Base-by-base conservation (phyloP, 2,329 filamentous ascomycete species). In the Colletotrichum simmondsii region DNA sequence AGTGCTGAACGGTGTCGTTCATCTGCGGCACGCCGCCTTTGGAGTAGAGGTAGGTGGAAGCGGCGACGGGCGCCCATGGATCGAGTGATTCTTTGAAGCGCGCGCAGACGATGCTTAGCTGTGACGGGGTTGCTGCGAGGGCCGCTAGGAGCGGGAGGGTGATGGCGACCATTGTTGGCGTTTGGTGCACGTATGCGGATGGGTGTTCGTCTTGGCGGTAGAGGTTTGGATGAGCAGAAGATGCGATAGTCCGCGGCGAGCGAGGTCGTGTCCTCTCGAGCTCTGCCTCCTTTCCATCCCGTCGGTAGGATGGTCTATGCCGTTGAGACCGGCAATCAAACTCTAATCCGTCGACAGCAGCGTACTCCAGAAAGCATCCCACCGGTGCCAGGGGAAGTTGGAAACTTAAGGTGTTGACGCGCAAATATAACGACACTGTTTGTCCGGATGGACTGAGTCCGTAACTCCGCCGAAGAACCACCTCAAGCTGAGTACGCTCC, bases 1-100 rank as follows among this genome's bases (percentile, higher is more conserved):
- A 52, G 62, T 75, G 72, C 16, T 64, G 64, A 22, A 74, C 42
- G 6, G 26, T 71, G 35, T 75, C 72, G 59, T 68, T 74, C 24
- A 24, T 46, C 30, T 75, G 71, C 5, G 52, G 62, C 4, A 74
- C 59, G n/a, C 26, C 42, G 32, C 74, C 74, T 28, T 74, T 75
- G 22, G 72, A 62, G 61, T 75, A 75, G 49, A 75, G n/a, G 60
- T 74, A 74, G 2, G 72, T 75, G 28, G 52, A 61, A 4, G 52
- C 42, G 1, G 72, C 68, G 52, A 74, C 42, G 2, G 68, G 46
- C 3, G 53, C 49, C 72, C 72, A 75, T 1, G 68, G 72, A 3
- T 75, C 68, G 52, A 75, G 72, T 5, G 72, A 19, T 49, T 75
- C 74, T 54, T 64, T 72, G 56, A 67, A 75, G 22, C 74, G 67